Evolutionary conservation across 2,329 filamentous ascomycete genomes (phyloP), one percentile per base, ranked within the genome.

Genomic region (Aspergillus uvarum): DNA sequence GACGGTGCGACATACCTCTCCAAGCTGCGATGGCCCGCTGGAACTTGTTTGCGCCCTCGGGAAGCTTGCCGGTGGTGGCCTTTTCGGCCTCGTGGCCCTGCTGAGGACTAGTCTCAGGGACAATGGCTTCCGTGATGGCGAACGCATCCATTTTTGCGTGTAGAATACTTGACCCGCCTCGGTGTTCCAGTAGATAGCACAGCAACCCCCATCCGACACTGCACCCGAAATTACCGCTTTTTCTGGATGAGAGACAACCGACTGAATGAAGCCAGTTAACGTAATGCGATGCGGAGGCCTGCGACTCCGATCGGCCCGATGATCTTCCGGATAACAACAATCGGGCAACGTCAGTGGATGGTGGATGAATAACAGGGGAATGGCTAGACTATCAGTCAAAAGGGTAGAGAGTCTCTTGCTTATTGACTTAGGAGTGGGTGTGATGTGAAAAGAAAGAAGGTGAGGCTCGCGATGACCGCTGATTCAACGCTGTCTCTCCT

Each of bases 11-110:
- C 31, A 53, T 85, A 96, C 93, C 93, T 81, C 95, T 88, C 95
- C 95, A 99, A 74, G 93, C 91, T 64, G 92, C 91, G 68, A 99
- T 96, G 59, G 95, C 95, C 74, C 89, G 90, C 76, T 99, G 95
- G 75, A 99, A 99, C 77, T 96, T 97, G 81, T 96, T 98, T 68
- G 89, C 87, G 38, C 85, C 85, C 52, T 87, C 85, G 8, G 75
- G 71, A 52, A 76, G 67, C 59, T 74, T 71, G 59, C 66, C 67
- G 48, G 67, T 61, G 53, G 67, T 59, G 59, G 65, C 61, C 49
- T 65, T 65, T 62, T 68, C 62, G 58, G 67, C 58, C 42, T 70
- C 59, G 52, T 63, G 67, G 54, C 59, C 64, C 63, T 70, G 66
- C 65, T 69, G 68, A 58, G 38, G 14, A 44, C 38, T 65, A 47